phyloP scores from a whole-genome alignment of 768 basidiomycete genomes.

The Boletus reticulatus region DNA sequence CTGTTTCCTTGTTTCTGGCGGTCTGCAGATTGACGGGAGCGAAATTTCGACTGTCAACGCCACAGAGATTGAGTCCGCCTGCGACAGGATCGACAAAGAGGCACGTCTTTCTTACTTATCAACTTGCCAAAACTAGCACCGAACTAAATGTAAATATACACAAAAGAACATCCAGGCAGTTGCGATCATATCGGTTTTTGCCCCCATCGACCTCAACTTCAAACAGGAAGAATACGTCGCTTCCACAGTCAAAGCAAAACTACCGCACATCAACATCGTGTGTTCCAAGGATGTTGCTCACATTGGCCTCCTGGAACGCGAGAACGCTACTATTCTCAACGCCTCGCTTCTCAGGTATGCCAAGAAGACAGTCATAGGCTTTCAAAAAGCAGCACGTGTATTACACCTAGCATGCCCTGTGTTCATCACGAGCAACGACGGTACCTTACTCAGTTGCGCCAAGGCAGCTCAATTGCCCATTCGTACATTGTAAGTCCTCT shows the following conservation, averaged over 20 bases:
- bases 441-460: slow-evolving; percentile 47
- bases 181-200: slow-evolving; percentile 48
- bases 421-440: slow-evolving; percentile 61
- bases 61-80: slow-evolving; percentile 45
- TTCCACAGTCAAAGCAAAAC: slow-evolving; percentile 39
- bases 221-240: slow-evolving; percentile 48
- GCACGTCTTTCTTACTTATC: slow-evolving; percentile 11
- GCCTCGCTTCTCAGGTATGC: slow-evolving; percentile 63
- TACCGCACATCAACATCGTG: slow-evolving; percentile 45
- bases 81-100: slow-evolving; percentile 35
- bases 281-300: slow-evolving; percentile 57
- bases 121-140: not conserved
- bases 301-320: slow-evolving; percentile 59
- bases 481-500: slow-evolving; percentile 45
- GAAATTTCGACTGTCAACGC: slow-evolving; percentile 44
- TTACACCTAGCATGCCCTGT: slow-evolving; percentile 49
- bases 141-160: slow-evolving; percentile 3
- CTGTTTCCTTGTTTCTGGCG: slow-evolving; percentile 37
- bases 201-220: slow-evolving; percentile 43
- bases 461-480: slow-evolving; percentile 58
- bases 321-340: slow-evolving; percentile 68
- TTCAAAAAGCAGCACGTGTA: slow-evolving; percentile 47
- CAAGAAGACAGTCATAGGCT: slow-evolving; percentile 51
- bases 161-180: slow-evolving; percentile 30
- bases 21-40: slow-evolving; percentile 45